Base-by-base conservation (phyloP, 208 protist genomes). In the Crithidia sp. region DNA sequence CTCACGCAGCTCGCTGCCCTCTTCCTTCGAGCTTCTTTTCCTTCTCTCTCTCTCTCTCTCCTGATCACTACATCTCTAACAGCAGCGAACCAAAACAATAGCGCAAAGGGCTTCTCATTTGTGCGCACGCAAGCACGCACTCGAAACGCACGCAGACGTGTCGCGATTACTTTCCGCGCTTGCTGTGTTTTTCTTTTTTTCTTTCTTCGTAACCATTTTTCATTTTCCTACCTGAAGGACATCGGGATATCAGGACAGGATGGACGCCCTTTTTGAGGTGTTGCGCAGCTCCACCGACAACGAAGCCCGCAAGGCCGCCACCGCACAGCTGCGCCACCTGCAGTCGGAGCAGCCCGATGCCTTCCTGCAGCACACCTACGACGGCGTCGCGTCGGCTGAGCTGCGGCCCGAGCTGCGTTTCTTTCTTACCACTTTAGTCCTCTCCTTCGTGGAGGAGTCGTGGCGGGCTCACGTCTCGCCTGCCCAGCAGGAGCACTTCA, bases 351-450 rank as follows among this genome's bases (percentile, higher is more conserved):
- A 84, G 36, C 89, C 92, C 2, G 68, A 74, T 7, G 76, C 62
- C 2, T 96, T 96, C 71, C 79, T 96, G 9, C 53, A 66, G 47
- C 84, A 85, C 76, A 91, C 88, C 12, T 96, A 69, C 52, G 63
- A 77, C 14, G 37, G 66, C 8, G 76, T 96, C 55, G 70, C 84
- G 4, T 85, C 82, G 2, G 2, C 71, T 9, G 19, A 75, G 16
- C 49, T 75, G 4, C 12, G 58, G 16, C 10, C 58, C 2, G 83
- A 88, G 13, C 39, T 73, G 19, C 89, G 92, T 8, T 96, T 96
- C 68, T 96, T 94, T 67, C 47, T 86, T 3, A 87, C 76, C 74
- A 83, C 87, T 4, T 53, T 80, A 0, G 79, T 94, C 1, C 40
- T 89, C 9, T 50, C 81, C 8, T 96, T 96, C 81, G 66, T 94